Percentiles rank a stretch among this genome's conserved stretches.
phyloP scores from a whole-genome alignment of 2,329 filamentous ascomycete genomes.

The Massarina eburnea region DNA sequence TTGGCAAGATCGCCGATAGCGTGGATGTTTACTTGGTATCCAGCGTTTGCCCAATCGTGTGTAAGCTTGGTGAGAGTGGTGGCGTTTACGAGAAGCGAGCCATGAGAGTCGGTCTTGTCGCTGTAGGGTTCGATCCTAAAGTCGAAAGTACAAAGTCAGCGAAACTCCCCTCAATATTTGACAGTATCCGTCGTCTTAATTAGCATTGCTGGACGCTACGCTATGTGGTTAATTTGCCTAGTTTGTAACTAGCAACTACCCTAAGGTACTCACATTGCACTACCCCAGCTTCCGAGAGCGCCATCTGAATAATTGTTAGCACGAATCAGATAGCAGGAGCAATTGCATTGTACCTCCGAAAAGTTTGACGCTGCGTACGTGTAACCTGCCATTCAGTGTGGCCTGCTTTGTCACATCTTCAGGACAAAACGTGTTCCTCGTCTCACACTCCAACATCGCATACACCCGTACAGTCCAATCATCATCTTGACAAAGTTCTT shows the following conservation, averaged over 20 bases:
- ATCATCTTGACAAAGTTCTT: slow-evolving; percentile 52
- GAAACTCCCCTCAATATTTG: no score
- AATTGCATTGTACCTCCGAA: slow-evolving; percentile 58
- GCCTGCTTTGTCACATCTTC: slow-evolving; percentile 50
- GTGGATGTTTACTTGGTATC: slow-evolving; percentile 72
- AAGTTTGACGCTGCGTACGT: slow-evolving; percentile 66
- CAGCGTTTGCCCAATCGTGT: slow-evolving; percentile 59
- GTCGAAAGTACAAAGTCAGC: no score
- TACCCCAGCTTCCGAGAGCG: slow-evolving; percentile 71
- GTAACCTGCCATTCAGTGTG: slow-evolving; percentile 54
- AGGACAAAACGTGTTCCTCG: slow-evolving; percentile 66
- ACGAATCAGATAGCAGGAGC: no score
- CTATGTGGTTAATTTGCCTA: no score
- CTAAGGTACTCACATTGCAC: no score
- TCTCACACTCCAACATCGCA: slow-evolving; percentile 67
- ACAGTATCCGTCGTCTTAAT: no score
- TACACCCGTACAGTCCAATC: slow-evolving; percentile 67
- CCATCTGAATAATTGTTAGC: slow-evolving; percentile 56
- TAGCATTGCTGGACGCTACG: no score
- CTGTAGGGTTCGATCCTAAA: slow-evolving; percentile 70
- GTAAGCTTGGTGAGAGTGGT: slow-evolving; percentile 58
- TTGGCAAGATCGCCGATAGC: slow-evolving; percentile 72
- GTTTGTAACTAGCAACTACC: no score
- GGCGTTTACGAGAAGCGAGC: slow-evolving; percentile 68
- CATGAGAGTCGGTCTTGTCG: slow-evolving; percentile 62